Percentiles rank a stretch among this genome's conserved stretches.
Conservation (phyloP, 2,329 filamentous ascomycete species). For the Cadophora luteo-olivacea region DNA sequence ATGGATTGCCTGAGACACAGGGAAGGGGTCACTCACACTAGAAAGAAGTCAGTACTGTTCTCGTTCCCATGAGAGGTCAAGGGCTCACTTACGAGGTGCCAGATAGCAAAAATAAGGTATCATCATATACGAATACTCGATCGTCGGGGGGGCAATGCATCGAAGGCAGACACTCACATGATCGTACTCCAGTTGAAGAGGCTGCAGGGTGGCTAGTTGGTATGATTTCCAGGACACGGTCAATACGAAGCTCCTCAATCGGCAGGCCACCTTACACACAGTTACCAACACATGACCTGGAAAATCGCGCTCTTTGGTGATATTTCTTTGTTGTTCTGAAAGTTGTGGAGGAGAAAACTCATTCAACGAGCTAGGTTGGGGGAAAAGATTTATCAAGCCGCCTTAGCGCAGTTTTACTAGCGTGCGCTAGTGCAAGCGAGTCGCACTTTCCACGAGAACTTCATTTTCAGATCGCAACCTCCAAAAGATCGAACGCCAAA, state of each 20-base stretch:
- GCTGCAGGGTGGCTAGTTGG: neutral
- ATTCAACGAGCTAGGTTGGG: neutral
- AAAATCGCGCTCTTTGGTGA: neutral
- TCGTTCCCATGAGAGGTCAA: too few species aligned
- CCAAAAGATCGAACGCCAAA: conserved; percentile 26
- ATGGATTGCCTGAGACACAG: too few species aligned
- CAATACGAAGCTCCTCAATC: neutral
- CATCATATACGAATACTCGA: conserved; percentile 63
- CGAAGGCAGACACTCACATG: conserved; percentile 18
- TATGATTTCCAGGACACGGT: too few species aligned
- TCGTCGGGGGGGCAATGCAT: neutral
- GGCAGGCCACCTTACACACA: neutral
- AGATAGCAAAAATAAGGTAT: conserved; percentile 76
- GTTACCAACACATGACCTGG: neutral
- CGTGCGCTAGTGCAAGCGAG: conserved; percentile 1
- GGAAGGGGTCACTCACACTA: too few species aligned
- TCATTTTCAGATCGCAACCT: conserved; percentile 2
- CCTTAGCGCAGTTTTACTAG: neutral
- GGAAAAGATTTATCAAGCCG: neutral
- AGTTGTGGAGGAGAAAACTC: neutral
- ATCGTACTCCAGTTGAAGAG: neutral
- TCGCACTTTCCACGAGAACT: conserved; percentile 19
- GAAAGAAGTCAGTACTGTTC: too few species aligned
- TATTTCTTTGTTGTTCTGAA: neutral
- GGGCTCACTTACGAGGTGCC: conserved; percentile 70